Base-by-base conservation (phyloP, 192 early-diverging fungal genomes). In the Geosiphon pyriformis region DNA sequence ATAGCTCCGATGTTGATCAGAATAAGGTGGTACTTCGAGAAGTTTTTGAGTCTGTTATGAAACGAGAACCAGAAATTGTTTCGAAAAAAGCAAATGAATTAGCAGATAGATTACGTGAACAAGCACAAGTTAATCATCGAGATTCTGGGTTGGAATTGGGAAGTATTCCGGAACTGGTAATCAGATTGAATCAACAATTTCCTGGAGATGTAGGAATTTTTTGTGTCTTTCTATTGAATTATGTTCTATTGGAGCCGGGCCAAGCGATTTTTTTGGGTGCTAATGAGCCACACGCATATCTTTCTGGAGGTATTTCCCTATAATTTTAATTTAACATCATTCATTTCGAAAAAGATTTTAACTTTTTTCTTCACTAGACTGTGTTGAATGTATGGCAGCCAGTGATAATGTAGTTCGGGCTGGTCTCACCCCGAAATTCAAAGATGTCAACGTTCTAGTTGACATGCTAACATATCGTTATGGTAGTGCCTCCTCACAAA, bases 301-400 rank as follows among this genome's bases (percentile, higher is more conserved):
- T 97, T 48, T 93, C 85, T 55, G 94, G 94, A 76, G 90, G 89
- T 88, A 51, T 72, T 20, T n/a, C n/a, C 26, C 25, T 33, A n/a
- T 62, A 49, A n/a, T n/a, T 31, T 50, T 47, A 23, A n/a, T n/a
- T 12, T 53, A 17, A 30, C 25, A 18, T 34, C 27, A 42, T 42
- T 10, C 15, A 42, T 42, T 42, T 15, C 6, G 15, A 10, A 10
- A 42, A 15, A 42, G 6, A 10, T 42, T 20, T 12, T 20, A 33
- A 49, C 18, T 42, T 56, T 47, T 68, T 55, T 46, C 51, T n/a
- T 29, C 35, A 33, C 48, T 59, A 90, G 96, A 99, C 76, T 95
- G 90, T 75, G 80, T 99, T 48, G 96, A 99, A 74, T 98, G 95
- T 74, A 99, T 99, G 96, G 96, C 96, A 8, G 88, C 94, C 7